Evolutionary conservation across 148 eudicot genomes (phyloP).

Genomic region (Silene latifolia): DNA sequence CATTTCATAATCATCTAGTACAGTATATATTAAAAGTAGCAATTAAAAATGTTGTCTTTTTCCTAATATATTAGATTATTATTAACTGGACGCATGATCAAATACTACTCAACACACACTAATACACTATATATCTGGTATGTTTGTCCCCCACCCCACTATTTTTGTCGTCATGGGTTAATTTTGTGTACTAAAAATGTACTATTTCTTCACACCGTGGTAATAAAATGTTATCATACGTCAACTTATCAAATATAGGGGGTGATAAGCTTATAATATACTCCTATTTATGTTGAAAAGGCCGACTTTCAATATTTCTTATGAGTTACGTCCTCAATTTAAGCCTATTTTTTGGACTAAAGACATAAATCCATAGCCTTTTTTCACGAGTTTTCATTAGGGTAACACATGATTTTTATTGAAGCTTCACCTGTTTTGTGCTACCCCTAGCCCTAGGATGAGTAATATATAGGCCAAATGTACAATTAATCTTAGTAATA

Average conservation of each 20-base stretch:
- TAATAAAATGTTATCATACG: neutral
- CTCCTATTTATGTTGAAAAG: neutral
- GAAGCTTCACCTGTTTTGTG: conserved; percentile 17
- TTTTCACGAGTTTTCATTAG: conserved; percentile 12
- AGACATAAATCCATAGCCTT: neutral
- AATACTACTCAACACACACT: neutral
- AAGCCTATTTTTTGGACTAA: neutral
- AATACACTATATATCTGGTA: no score
- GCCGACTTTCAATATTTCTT: neutral
- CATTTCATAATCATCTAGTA: neutral
- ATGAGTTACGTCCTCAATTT: neutral
- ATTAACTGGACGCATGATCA: conserved; percentile 2
- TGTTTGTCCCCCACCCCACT: neutral
- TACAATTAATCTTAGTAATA: neutral
- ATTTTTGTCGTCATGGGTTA: neutral
- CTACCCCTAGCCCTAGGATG: neutral
- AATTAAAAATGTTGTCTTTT: neutral
- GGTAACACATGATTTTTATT: conserved; percentile 2
- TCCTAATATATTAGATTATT: neutral
- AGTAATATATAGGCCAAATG: no score
- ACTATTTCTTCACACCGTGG: conserved; percentile 2
- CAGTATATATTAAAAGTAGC: neutral
- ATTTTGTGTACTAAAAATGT: neutral
- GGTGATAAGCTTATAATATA: neutral
- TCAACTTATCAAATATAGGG: conserved; percentile 8